phyloP scores from a whole-genome alignment of 1,284 basidiomycete genomes.

The Cryptococcus hybrid region DNA sequence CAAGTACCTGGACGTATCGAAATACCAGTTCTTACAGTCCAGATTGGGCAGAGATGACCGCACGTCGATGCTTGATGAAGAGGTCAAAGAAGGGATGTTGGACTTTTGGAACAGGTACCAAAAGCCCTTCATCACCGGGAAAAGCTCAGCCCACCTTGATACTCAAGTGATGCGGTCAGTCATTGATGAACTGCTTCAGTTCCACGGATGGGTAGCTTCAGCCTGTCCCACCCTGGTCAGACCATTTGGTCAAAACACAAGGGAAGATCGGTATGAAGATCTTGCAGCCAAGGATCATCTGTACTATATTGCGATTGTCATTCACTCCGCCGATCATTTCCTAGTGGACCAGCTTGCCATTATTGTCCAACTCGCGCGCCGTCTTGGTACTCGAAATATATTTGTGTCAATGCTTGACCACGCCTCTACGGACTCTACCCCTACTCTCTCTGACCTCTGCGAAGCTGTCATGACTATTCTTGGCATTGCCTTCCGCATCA shows the following conservation, averaged over 20 bases:
- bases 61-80: conserved; percentile 71
- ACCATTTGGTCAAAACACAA: conserved; percentile 83
- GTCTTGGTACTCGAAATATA: conserved; percentile 78
- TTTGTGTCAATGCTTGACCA: conserved; percentile 97
- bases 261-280: conserved; percentile 81
- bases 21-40: conserved; percentile 79
- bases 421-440: conserved; percentile 86
- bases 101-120: conserved; percentile 93
- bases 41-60: conserved; percentile 79
- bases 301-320: conserved; percentile 90
- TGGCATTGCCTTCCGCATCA: conserved; percentile 85
- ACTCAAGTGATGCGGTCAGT: conserved; percentile 79
- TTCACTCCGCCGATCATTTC: conserved; percentile 96
- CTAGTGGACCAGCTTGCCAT: conserved; percentile 93
- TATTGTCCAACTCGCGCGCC: conserved; percentile 86
- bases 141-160: conserved; percentile 81
- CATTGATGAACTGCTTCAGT: conserved; percentile 82
- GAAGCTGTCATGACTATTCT: conserved; percentile 88
- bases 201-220: conserved; percentile 99
- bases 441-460: conserved; percentile 84
- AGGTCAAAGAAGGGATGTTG: conserved; percentile 69
- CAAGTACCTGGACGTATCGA: conserved; percentile 78
- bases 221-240: conserved; percentile 84
- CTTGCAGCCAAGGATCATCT: conserved; percentile 73
- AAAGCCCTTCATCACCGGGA: conserved; percentile 75